Evolutionary conservation across 2,329 filamentous ascomycete species (phyloP), one percentile per base, ranked within the genome.

Genomic region (Camillea tinctor): DNA sequence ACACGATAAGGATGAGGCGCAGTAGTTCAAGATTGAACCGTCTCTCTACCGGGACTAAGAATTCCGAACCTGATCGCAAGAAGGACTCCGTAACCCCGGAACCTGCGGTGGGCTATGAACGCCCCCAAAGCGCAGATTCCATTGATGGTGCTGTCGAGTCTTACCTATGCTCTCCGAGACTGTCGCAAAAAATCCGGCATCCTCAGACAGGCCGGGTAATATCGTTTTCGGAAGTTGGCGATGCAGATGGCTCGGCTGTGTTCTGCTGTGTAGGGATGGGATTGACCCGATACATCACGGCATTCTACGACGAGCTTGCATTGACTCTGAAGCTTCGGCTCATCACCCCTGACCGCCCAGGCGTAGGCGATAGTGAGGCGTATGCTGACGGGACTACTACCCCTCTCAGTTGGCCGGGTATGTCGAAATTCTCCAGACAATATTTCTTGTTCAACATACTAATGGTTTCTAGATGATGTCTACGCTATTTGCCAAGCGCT

Each of bases 181-280:
- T 99, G 57, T 96, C 92, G 3, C 93, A 97, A 70, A 96, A 90
- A 75, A 92, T 98, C 55, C 82, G 83, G 21, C 92, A 97, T 74
- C 92, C 93, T 0, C 88, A 91, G 60, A 96, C 91, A 0, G 93
- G 93, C 1, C 87, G 95, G 17, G 82, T 90, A 2, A 97, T 99
- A 66, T 96, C 93, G 0, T 99, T 97, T 71, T 98, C 94, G 0
- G 95, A 99, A 74, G 95, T 99, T 2, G 95, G 95, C 15, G 93
- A 98, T 73, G 88, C 93, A 0, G 87, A 94, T 50, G 95, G 95
- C 1, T 94, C 90, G 66, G 94, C 93, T 2, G 92, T 99, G 1
- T 93, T 99, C 68, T 96, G 95, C 73, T 99, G 95, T 70, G 93
- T 99, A 2, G 95, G 95, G 20, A 99, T 99, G 95, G 95, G 95